phyloP scores from a whole-genome alignment of 2,329 filamentous ascomycete species.

The Moelleriella libera region DNA sequence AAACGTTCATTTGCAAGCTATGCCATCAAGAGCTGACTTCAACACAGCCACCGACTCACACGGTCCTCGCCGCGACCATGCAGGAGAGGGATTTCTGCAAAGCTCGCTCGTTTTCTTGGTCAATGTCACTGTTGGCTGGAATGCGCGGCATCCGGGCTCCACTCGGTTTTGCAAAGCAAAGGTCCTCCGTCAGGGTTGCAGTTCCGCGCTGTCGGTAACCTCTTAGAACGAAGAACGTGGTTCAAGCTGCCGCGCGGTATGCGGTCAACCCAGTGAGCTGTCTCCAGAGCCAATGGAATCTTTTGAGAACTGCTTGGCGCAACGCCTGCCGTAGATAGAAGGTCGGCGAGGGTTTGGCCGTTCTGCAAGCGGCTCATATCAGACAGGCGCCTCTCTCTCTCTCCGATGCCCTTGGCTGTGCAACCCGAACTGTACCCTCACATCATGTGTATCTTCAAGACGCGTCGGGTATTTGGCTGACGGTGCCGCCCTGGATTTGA shows the following conservation, averaged over 20 bases:
- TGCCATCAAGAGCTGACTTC: no score
- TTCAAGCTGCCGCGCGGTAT: not conserved
- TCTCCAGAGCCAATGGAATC: not conserved
- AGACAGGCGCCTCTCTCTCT: not conserved
- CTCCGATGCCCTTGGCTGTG: not conserved
- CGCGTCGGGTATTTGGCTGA: no score
- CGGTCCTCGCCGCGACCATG: not conserved
- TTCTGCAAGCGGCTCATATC: not conserved
- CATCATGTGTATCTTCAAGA: not conserved
- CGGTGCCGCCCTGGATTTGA: not conserved
- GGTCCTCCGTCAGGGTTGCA: conserved; percentile 2
- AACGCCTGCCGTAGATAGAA: not conserved
- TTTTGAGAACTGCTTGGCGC: not conserved
- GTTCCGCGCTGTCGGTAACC: conserved; percentile 6
- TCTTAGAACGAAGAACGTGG: conserved; percentile 1
- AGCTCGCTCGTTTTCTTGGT: not conserved
- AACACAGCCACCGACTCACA: not conserved
- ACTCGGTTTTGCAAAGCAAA: conserved; percentile 3
- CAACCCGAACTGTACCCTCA: not conserved
- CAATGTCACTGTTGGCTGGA: not conserved
- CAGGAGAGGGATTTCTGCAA: not conserved
- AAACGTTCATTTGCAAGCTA: no score
- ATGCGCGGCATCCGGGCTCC: not conserved
- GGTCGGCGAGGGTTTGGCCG: not conserved
- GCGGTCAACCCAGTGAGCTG: not conserved